Conservation (phyloP, 148 eudicot genomes). For the Chenopodium suecicum region DNA sequence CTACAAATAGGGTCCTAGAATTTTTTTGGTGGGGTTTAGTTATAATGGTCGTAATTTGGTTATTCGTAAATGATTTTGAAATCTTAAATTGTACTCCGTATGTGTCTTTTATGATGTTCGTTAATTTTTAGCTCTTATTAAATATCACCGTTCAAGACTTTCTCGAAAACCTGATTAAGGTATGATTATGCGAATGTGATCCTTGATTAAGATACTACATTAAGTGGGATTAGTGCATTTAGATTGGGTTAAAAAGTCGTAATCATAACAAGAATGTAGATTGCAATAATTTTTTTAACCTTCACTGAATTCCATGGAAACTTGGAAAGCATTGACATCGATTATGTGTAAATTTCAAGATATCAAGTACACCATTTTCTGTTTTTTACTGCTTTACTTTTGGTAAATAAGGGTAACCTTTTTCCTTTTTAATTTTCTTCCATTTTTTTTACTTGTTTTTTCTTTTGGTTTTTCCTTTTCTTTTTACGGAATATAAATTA, state of each 20-base stretch:
- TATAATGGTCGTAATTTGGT: too few relatives aligned
- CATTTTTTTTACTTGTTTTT: too few relatives aligned
- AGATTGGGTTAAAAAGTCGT: neutral
- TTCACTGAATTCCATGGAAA: conserved; percentile 1
- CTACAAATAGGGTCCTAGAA: too few relatives aligned
- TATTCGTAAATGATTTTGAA: too few relatives aligned
- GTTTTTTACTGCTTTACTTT: neutral
- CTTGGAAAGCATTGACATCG: neutral
- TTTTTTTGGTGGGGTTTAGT: too few relatives aligned
- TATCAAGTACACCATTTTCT: too few relatives aligned
- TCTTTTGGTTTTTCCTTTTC: neutral
- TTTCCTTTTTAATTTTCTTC: neutral
- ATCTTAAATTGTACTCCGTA: too few relatives aligned
- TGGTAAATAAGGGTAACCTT: neutral
- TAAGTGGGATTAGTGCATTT: neutral
- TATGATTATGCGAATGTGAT: too few relatives aligned
- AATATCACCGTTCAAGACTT: too few relatives aligned
- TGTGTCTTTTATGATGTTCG: too few relatives aligned
- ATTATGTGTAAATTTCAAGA: neutral
- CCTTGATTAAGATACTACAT: neutral
- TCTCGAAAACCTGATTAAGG: too few relatives aligned
- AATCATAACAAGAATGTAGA: neutral
- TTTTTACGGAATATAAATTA: neutral
- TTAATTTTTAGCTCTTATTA: too few relatives aligned
- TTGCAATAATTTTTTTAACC: neutral